These are phyloP conservation scores for Myxozyma mucilagina DNA, from an alignment of 805 yeast species.

Conservation along the genomic window DNA sequence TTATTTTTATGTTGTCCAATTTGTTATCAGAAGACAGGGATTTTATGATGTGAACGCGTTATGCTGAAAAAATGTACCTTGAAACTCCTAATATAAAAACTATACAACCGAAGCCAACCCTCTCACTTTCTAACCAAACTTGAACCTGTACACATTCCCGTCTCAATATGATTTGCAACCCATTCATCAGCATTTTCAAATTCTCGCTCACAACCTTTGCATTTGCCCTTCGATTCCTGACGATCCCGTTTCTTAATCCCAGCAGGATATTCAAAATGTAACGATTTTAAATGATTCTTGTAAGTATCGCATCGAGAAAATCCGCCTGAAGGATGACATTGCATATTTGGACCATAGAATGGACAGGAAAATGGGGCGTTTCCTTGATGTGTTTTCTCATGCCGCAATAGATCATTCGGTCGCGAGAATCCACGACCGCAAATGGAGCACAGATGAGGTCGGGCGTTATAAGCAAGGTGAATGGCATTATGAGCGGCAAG, in stretches of 20 bases:
- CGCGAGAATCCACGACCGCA: constrained; percentile 87
- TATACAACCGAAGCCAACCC: background rate
- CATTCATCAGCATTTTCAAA: constrained; percentile 76
- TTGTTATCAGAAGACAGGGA: too few relatives aligned
- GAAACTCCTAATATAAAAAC: background rate
- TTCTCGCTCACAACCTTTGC: constrained; percentile 69
- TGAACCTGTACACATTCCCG: constrained; percentile 9
- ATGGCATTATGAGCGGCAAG: constrained; percentile 81
- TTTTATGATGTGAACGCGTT: background rate
- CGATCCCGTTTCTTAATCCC: constrained; percentile 84
- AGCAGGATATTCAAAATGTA: constrained; percentile 84
- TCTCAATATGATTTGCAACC: constrained; percentile 72
- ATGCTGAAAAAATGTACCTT: background rate
- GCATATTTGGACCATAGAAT: constrained; percentile 47
- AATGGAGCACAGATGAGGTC: constrained; percentile 76
- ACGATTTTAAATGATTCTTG: constrained; percentile 85
- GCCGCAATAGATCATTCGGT: constrained; percentile 82
- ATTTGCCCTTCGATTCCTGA: constrained; percentile 63
- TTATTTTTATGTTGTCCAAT: too few relatives aligned
- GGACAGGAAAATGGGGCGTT: constrained; percentile 83
- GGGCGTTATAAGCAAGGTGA: constrained; percentile 65
- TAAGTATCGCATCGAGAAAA: constrained; percentile 89
- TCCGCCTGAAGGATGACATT: constrained; percentile 80
- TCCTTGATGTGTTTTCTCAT: constrained; percentile 81
- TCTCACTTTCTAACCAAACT: background rate